Evolutionary conservation across 2,329 filamentous ascomycete genomes (phyloP).

Genomic region (Xylaria sp.): DNA sequence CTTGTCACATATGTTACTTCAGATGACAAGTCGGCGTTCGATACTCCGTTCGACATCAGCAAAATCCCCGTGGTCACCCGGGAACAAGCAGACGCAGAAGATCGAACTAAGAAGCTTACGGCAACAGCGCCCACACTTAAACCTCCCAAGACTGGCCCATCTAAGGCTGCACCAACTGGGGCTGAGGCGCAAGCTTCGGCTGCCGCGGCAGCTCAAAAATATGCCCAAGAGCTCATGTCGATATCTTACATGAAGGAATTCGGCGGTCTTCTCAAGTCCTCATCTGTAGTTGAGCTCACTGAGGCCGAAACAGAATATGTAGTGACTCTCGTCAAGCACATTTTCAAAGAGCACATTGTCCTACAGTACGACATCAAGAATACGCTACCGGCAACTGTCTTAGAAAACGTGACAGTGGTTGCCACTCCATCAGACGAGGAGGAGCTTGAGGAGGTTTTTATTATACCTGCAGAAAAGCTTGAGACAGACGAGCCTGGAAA

Average conservation of each 20-base stretch:
- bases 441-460: constrained; percentile 89
- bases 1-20: constrained; percentile 98
- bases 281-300: constrained; percentile 85
- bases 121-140: constrained; percentile 93
- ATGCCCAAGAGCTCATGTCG: constrained; percentile 84
- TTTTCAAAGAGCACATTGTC: constrained; percentile 97
- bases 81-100: constrained; percentile 95
- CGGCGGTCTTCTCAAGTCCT: constrained; percentile 92
- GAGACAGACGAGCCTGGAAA: constrained; percentile 88
- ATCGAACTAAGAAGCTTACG: constrained; percentile 96
- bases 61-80: constrained; percentile 93
- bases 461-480: constrained; percentile 87
- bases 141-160: constrained; percentile 82
- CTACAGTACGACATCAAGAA: constrained; percentile 98
- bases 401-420: constrained; percentile 88
- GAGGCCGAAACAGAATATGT: constrained; percentile 98
- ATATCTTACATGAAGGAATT: constrained; percentile 94
- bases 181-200: constrained; percentile 81
- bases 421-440: constrained; percentile 85
- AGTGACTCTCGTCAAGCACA: constrained; percentile 91
- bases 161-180: constrained; percentile 75
- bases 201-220: constrained; percentile 85
- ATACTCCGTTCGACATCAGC: constrained; percentile 87
- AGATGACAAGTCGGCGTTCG: constrained; percentile 86
- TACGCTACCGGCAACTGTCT: constrained; percentile 88